Conservation (phyloP, 2,329 filamentous ascomycete species). For the Fusarium devonianum region DNA sequence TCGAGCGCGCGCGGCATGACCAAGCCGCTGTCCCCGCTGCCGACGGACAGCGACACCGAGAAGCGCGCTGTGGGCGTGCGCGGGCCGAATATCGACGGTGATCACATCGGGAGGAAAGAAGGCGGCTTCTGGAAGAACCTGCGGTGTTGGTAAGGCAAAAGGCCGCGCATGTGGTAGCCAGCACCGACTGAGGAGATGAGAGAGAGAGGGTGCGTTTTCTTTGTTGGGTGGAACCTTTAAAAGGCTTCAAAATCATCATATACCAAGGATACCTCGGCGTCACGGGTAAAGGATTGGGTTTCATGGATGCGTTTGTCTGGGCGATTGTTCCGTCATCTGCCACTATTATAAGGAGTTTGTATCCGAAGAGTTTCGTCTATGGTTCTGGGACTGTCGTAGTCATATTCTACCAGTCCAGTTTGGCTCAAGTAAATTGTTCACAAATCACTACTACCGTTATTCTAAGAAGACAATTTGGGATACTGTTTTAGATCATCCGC, state of each 20-base stretch:
- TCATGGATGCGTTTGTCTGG: slow-evolving; percentile 28
- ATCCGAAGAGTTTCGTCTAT: slow-evolving; percentile 18
- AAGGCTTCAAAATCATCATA: slow-evolving; percentile 38
- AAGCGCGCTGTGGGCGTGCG: slow-evolving; percentile 57
- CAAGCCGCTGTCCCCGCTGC: slow-evolving; percentile 64
- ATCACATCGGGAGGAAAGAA: slow-evolving; percentile 52
- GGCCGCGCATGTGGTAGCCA: not conserved
- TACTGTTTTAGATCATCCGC: too few relatives aligned
- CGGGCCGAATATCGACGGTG: slow-evolving; percentile 53
- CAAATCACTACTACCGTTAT: too few relatives aligned
- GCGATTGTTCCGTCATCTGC: slow-evolving; percentile 19
- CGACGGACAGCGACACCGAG: slow-evolving; percentile 49
- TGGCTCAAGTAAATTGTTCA: slow-evolving; percentile 6
- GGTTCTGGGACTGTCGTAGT: slow-evolving; percentile 20
- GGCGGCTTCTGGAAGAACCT: slow-evolving; percentile 63
- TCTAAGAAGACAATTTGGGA: too few relatives aligned
- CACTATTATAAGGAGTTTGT: slow-evolving; percentile 32
- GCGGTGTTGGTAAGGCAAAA: slow-evolving; percentile 58
- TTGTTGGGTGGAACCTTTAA: slow-evolving; percentile 24
- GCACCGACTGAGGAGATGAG: slow-evolving; percentile 1
- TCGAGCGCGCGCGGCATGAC: slow-evolving; percentile 63
- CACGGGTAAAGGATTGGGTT: slow-evolving; percentile 31
- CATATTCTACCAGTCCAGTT: slow-evolving; percentile 11
- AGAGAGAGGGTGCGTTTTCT: slow-evolving; percentile 18
- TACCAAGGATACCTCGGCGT: slow-evolving; percentile 44